A percentile compares a stretch with the other conserved stretches of the same genome.
phyloP scores from a whole-genome alignment of 441 rosid genomes.

The Erodium trifolium region DNA sequence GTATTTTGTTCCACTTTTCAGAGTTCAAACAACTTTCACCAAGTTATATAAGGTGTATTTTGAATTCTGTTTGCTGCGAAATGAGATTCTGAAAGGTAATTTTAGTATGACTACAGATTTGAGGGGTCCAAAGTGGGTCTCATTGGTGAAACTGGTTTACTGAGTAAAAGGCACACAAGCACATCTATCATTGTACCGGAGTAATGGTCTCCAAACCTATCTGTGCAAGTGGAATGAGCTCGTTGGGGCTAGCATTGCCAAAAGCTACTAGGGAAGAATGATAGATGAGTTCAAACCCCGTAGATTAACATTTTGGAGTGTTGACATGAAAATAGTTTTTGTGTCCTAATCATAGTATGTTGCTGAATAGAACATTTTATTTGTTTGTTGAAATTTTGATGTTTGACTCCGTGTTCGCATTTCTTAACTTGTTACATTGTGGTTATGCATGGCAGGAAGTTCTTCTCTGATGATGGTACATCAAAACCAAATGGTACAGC shows the following conservation, averaged over 20 bases:
- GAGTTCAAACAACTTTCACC: too few relatives aligned
- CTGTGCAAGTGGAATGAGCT: not conserved
- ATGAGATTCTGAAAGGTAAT: too few relatives aligned
- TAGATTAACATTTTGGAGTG: not conserved
- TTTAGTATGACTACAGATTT: too few relatives aligned
- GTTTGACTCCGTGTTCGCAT: not conserved
- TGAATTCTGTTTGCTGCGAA: too few relatives aligned
- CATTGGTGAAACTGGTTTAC: too few relatives aligned
- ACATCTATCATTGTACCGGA: not conserved
- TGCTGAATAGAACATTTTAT: not conserved
- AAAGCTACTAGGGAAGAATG: not conserved
- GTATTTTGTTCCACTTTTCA: not conserved
- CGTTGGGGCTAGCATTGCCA: not conserved
- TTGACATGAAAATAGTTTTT: not conserved
- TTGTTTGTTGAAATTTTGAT: not conserved
- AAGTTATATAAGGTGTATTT: too few relatives aligned
- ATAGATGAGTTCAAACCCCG: not conserved
- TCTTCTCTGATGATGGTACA: slow-evolving; percentile 79
- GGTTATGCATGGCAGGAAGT: slow-evolving; percentile 49
- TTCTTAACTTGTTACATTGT: slow-evolving; percentile 16
- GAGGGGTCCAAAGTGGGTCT: too few relatives aligned
- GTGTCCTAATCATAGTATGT: not conserved
- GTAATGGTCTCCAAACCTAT: not conserved
- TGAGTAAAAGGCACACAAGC: not conserved
- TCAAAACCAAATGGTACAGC: slow-evolving; percentile 53